Percentiles rank a stretch among this genome's conserved stretches.
Conservation (phyloP, 108 stramenopile species). For the Skeletonema grethae region DNA sequence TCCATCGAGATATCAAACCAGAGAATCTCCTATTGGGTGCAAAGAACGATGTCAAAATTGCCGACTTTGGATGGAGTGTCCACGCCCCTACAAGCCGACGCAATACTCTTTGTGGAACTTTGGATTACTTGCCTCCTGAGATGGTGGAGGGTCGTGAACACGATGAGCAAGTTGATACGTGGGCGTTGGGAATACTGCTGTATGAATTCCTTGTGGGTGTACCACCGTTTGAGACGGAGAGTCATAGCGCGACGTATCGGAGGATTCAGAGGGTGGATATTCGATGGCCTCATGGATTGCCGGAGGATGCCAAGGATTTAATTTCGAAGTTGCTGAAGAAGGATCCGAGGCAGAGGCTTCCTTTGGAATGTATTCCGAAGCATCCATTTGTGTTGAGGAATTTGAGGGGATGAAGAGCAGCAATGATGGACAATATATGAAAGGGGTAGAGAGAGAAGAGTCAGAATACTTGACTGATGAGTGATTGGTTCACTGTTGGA, state of each 20-base stretch:
- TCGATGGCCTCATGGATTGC: slow-evolving; percentile 81
- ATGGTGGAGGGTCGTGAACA: slow-evolving; percentile 96
- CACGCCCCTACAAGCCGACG: slow-evolving; percentile 94
- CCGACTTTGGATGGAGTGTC: slow-evolving; percentile 99
- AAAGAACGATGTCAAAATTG: slow-evolving; percentile 96
- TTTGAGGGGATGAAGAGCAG: slow-evolving; percentile 18
- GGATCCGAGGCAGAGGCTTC: slow-evolving; percentile 87
- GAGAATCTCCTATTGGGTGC: slow-evolving; percentile 96
- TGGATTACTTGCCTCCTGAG: slow-evolving; percentile 98
- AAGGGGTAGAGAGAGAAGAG: neutral
- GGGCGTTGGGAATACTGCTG: slow-evolving; percentile 92
- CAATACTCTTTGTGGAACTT: slow-evolving; percentile 97
- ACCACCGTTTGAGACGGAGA: slow-evolving; percentile 97
- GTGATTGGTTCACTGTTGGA: neutral
- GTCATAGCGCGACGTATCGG: slow-evolving; percentile 91
- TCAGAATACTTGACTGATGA: neutral
- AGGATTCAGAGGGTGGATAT: slow-evolving; percentile 94
- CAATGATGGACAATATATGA: neutral
- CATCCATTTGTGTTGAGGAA: slow-evolving; percentile 91
- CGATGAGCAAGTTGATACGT: slow-evolving; percentile 90
- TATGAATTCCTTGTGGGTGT: slow-evolving; percentile 95
- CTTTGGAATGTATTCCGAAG: slow-evolving; percentile 77
- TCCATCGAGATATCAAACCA: slow-evolving; percentile 99
- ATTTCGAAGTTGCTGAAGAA: slow-evolving; percentile 90
- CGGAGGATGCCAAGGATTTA: slow-evolving; percentile 94